Conservation (phyloP, 768 basidiomycete genomes). For the Calocybe indica region DNA sequence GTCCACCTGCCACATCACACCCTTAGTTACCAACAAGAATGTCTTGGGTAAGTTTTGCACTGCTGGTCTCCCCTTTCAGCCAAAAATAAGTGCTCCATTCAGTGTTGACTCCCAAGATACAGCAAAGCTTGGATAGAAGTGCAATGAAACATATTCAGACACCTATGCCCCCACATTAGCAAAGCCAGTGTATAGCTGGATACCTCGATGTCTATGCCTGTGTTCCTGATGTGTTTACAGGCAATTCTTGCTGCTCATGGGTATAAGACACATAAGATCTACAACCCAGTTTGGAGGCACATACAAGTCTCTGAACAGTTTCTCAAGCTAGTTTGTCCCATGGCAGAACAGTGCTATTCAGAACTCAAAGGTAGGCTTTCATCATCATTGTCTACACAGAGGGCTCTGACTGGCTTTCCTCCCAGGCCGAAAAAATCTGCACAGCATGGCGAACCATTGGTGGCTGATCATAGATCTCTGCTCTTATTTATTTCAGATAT, state of each 20-base stretch:
- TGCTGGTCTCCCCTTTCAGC: not conserved
- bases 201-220: not conserved
- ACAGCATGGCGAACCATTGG: slow-evolving; percentile 18
- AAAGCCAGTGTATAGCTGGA: slow-evolving; percentile 11
- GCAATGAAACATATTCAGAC: slow-evolving; percentile 13
- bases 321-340: slow-evolving; percentile 17
- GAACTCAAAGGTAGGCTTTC: slow-evolving; percentile 9
- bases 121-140: slow-evolving; percentile 17
- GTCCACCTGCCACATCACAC: slow-evolving; percentile 18
- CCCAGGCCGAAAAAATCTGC: slow-evolving; percentile 10
- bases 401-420: not conserved
- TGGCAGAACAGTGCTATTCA: slow-evolving; percentile 16
- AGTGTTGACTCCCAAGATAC: slow-evolving; percentile 17
- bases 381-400: not conserved
- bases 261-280: slow-evolving; percentile 13
- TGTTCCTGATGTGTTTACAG: slow-evolving; percentile 3
- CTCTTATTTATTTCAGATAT: slow-evolving; percentile 16
- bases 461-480: slow-evolving; percentile 15
- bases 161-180: slow-evolving; percentile 17
- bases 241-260: slow-evolving; percentile 21
- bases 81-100: not conserved
- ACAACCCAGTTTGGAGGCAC: slow-evolving; percentile 18
- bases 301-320: slow-evolving; percentile 18
- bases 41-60: slow-evolving; percentile 13
- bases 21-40: slow-evolving; percentile 18